Evolutionary conservation across 1,139 yeast species (phyloP).

Genomic region (Geotrichum reessii): DNA sequence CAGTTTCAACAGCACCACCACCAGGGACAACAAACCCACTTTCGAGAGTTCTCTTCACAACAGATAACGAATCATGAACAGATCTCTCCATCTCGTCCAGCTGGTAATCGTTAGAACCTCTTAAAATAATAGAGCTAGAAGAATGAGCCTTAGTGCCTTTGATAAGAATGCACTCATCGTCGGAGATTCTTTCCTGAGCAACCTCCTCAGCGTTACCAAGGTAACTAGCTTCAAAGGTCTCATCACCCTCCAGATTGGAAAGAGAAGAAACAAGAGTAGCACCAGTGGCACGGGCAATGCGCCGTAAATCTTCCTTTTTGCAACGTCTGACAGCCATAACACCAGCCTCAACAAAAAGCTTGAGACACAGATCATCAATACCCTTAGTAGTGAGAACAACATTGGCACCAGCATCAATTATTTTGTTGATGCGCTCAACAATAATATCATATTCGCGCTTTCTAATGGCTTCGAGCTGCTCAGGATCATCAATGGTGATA

Average conservation of each 20-base stretch:
- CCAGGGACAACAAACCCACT: constrained; percentile 96
- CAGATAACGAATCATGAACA: constrained; percentile 87
- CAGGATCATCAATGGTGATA: constrained; percentile 95
- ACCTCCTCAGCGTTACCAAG: constrained; percentile 92
- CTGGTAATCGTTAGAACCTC: constrained; percentile 95
- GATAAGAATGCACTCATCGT: constrained; percentile 93
- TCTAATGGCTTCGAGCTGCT: constrained; percentile 91
- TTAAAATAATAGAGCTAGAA: constrained; percentile 81
- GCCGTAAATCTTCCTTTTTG: constrained; percentile 90
- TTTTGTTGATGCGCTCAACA: constrained; percentile 79
- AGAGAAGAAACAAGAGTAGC: constrained; percentile 83
- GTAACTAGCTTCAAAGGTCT: constrained; percentile 81
- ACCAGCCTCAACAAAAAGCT: constrained; percentile 91
- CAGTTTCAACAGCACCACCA: constrained; percentile 98
- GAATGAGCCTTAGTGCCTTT: constrained; percentile 94
- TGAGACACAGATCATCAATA: constrained; percentile 91
- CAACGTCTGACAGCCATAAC: constrained; percentile 98
- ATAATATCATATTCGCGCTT: constrained; percentile 91
- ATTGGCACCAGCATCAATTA: constrained; percentile 90
- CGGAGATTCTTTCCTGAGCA: constrained; percentile 83
- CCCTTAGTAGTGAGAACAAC: constrained; percentile 97
- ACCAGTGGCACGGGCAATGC: constrained; percentile 98
- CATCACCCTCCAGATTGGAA: constrained; percentile 96
- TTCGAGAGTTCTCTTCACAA: constrained; percentile 93
- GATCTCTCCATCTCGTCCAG: constrained; percentile 98